Evolutionary conservation across 2,329 filamentous ascomycete genomes (phyloP), one percentile per base, ranked within the genome.

Genomic region (Arthrobotrys musiformis): DNA sequence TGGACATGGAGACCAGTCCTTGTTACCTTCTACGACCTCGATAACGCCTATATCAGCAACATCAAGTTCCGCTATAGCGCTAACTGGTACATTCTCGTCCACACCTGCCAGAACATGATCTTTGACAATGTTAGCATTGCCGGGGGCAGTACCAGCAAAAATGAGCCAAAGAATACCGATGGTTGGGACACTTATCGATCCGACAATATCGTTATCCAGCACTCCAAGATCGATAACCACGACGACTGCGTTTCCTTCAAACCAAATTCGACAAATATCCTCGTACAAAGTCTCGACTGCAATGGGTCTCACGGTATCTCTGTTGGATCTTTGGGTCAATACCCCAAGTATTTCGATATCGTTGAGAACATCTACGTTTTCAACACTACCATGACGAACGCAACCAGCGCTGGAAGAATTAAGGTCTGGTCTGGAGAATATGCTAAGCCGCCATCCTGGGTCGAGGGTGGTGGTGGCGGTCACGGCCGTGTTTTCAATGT

Each of bases 171-270:
- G 82, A 92, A 92, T 82, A 91, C 89, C 0, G 89, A 91, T 80
- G 89, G 88, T 30, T 89, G 87, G 87, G 88, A 90, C 79, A 90
- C 87, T 0, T 58, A 91, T 81, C 87, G 89, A 7, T 88, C 87
- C 11, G 83, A 85, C 22, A 86, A 88, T 56, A 86, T 92, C 40
- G 87, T 90, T 0, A 91, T 92, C 37, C 90, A 92, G 80, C 88
- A 92, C 81, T 91, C 88, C 0, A 82, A 87, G 26, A 87, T 89
- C 79, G 85, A 88, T 81, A 91, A 91, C 79, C 89, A 88, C 37
- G 90, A 92, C 81, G 89, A 93, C 81, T 93, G 91, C 75, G 89
- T 92, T 11, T 90, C 89, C 0, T 92, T 92, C 86, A 92, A 92
- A 83, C 90, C 90, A 17, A 92, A 92, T 82, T 89, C 87, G 80